Base-by-base conservation (phyloP, 805 yeast species). In the Wickerhamiella cacticola region DNA sequence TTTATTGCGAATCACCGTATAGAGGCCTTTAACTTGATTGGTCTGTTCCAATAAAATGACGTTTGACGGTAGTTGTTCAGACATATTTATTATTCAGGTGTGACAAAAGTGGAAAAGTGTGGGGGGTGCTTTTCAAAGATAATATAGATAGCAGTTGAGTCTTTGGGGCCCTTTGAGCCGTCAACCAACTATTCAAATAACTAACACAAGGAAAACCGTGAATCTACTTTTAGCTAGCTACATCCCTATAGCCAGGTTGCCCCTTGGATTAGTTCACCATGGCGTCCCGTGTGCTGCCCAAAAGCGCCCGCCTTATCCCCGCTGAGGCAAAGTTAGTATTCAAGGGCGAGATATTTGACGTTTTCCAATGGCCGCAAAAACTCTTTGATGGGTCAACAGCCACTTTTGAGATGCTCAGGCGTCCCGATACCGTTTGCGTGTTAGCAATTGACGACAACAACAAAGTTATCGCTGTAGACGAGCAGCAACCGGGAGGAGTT, bases 1-100 rank as follows among this genome's bases (percentile, higher is more conserved):
- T 57, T 73, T 75, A 64, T 85, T 84, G 61, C 99, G 80, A 59
- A 92, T 87, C 59, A 88, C 87, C 15, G 95, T 81, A 70, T 82
- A 89, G 48, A 92, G 70, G 23, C 95, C 94, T 43, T 74, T 68
- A 55, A 92, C 70, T 67, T 92, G 99, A 69, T 87, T 86, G 33
- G 96, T 86, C 64, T 84, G 95, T 46, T 83, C 83, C 40, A 89
- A 73, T 16, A 83, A 63, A 40, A 77, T 68, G 35, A 86, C 89
- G 23, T 42, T 46, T 7, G 18, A 5, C 13, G 47, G 47, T 19
- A 44, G 23, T 15, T 19, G 22, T n/a, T 10, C 19, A 24, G 19
- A 13, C 8, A 28, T 19, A 28, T 25, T 41, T 39, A 16, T 25
- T 16, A 25, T 31, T 31, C 36, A 31, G 36, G 36, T 29, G 34